A percentile compares a stretch with the other conserved stretches of the same genome.
These are phyloP conservation scores for Calamus simplicifolius DNA, from an alignment of 176 grass and related monocot genomes.

Conservation along the genomic window DNA sequence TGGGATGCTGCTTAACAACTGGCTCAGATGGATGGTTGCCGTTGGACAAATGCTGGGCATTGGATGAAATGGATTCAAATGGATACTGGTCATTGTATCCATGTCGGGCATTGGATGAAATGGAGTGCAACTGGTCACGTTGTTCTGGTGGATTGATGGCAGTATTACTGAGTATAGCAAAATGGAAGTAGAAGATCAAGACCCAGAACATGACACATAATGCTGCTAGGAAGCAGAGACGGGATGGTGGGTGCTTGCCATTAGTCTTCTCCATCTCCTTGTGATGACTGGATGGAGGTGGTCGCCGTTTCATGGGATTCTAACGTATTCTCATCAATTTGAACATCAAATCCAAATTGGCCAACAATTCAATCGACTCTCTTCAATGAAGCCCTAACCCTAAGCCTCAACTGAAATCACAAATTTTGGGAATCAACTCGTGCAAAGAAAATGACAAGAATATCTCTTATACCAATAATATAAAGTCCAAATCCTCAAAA, in stretches of 20 bases:
- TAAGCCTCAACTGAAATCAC: no score
- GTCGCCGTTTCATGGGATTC: conserved; percentile 55
- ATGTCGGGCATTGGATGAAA: not conserved
- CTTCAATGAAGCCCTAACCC: no score
- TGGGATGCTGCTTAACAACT: not conserved
- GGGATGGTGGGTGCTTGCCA: conserved; percentile 46
- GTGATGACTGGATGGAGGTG: conserved; percentile 28
- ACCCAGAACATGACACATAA: conserved; percentile 86
- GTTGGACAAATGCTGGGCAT: not conserved
- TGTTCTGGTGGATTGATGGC: conserved; percentile 17
- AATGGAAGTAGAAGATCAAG: conserved; percentile 94
- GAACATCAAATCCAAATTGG: not conserved
- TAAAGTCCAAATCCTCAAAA: no score
- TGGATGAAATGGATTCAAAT: conserved; percentile 8
- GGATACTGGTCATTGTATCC: not conserved
- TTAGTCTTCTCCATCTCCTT: conserved; percentile 68
- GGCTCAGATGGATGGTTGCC: not conserved
- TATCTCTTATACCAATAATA: no score
- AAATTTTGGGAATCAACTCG: no score
- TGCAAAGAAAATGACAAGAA: no score
- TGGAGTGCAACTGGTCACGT: conserved; percentile 5
- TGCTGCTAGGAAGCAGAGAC: conserved; percentile 72
- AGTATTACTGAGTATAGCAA: conserved; percentile 39
- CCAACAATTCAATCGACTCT: no score
- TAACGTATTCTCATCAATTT: conserved; percentile 2